Conservation (phyloP, 768 basidiomycete species). For the Pleurotus eryngii region DNA sequence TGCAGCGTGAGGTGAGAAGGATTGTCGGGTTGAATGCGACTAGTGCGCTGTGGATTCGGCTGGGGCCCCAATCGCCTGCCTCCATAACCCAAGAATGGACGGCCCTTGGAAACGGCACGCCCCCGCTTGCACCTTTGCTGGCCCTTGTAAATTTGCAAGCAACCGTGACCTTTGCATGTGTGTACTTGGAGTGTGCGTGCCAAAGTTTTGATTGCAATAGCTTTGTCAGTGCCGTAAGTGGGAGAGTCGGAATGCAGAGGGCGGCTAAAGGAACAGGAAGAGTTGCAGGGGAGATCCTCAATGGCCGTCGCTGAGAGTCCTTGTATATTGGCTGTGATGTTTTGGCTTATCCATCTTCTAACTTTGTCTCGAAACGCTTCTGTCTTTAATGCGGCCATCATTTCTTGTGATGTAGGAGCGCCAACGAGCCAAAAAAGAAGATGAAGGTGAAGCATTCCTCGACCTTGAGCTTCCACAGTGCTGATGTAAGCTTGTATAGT, state of each 20-base stretch:
- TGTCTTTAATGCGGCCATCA: slow-evolving; percentile 15
- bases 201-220: slow-evolving; percentile 19
- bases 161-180: slow-evolving; percentile 21
- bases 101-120: slow-evolving; percentile 26
- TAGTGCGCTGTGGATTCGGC: slow-evolving; percentile 4
- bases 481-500: slow-evolving; percentile 21
- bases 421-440: slow-evolving; percentile 23
- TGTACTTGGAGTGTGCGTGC: slow-evolving; percentile 28
- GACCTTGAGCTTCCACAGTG: slow-evolving; percentile 24
- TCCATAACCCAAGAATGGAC: slow-evolving; percentile 20
- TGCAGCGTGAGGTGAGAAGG: neutral
- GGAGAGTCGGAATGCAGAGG: slow-evolving; percentile 24
- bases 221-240: slow-evolving; percentile 15
- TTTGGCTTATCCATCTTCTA: slow-evolving; percentile 25
- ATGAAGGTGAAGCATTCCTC: slow-evolving; percentile 25
- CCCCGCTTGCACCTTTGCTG: slow-evolving; percentile 32
- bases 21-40: neutral
- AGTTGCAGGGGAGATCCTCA: slow-evolving; percentile 18
- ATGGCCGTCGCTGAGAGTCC: slow-evolving; percentile 25
- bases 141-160: slow-evolving; percentile 20
- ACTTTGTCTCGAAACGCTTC: slow-evolving; percentile 25
- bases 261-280: slow-evolving; percentile 27
- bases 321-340: slow-evolving; percentile 28
- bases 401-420: slow-evolving; percentile 13
- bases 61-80: slow-evolving; percentile 26